phyloP scores from a whole-genome alignment of 129 eudicot species.

The Deinandra increscens region DNA sequence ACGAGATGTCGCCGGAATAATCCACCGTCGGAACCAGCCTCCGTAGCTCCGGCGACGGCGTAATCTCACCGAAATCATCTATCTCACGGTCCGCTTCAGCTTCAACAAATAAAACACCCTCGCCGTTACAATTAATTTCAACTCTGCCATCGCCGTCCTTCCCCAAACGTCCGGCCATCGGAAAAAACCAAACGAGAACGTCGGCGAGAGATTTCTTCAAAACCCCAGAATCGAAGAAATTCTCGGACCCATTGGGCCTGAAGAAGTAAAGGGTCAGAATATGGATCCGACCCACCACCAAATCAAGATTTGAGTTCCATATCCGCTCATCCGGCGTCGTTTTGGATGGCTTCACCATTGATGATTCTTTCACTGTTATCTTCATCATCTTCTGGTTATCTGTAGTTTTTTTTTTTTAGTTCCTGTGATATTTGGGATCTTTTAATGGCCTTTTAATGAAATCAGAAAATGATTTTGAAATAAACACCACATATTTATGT shows the following conservation, averaged over 20 bases:
- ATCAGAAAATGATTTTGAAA: too few species aligned
- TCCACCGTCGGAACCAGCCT: slow-evolving; percentile 30
- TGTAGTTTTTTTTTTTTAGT: too few species aligned
- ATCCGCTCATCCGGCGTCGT: slow-evolving; percentile 30
- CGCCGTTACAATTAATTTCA: slow-evolving; percentile 29
- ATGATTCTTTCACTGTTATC: slow-evolving; percentile 30
- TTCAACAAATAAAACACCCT: slow-evolving; percentile 46
- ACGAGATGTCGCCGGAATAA: slow-evolving; percentile 31
- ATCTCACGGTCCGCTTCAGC: slow-evolving; percentile 35
- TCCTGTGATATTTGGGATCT: neutral
- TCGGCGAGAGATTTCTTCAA: slow-evolving; percentile 24
- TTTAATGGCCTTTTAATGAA: too few species aligned
- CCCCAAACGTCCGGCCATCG: slow-evolving; percentile 29
- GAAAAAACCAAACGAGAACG: slow-evolving; percentile 26
- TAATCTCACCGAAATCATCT: slow-evolving; percentile 36
- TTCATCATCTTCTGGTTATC: too few species aligned
- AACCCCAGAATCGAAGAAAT: slow-evolving; percentile 20
- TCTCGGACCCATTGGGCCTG: slow-evolving; percentile 28
- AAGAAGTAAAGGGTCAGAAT: slow-evolving; percentile 37
- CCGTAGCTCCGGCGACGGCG: slow-evolving; percentile 27
- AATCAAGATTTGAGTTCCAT: slow-evolving; percentile 48
- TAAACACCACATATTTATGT: too few species aligned
- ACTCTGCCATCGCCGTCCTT: slow-evolving; percentile 15
- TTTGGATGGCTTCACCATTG: slow-evolving; percentile 38
- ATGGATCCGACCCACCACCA: slow-evolving; percentile 39